A percentile compares a stretch with the other conserved stretches of the same genome.
Conservation (phyloP, 2,329 filamentous ascomycete genomes). For the Ascochyta clinopodiicola region DNA sequence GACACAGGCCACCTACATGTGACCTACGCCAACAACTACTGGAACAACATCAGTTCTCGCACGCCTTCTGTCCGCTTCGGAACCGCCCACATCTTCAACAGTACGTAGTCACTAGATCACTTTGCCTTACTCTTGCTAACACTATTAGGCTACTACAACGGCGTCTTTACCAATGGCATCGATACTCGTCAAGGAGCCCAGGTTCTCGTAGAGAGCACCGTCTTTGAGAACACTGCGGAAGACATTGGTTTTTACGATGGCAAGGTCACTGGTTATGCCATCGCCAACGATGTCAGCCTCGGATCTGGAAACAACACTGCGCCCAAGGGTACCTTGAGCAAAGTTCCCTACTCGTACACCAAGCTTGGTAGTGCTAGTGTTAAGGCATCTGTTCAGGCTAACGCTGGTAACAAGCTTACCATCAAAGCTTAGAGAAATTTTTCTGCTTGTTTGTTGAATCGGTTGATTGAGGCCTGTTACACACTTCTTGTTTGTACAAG, state of each 20-base stretch:
- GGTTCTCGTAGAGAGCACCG: constrained; percentile 52
- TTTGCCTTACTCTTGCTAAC: neutral
- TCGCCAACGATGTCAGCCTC: constrained; percentile 1
- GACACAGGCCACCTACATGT: constrained; percentile 68
- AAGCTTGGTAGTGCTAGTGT: constrained; percentile 8
- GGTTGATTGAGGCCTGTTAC: too few relatives aligned
- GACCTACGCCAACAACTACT: constrained; percentile 73
- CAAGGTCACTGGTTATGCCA: neutral
- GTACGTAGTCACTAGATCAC: neutral
- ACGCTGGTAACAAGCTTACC: constrained; percentile 5
- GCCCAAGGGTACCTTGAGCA: constrained; percentile 1
- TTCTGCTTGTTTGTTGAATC: too few relatives aligned
- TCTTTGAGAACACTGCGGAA: constrained; percentile 32
- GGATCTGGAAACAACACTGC: constrained; percentile 6
- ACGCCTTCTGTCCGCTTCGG: constrained; percentile 70
- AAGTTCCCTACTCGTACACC: constrained; percentile 7
- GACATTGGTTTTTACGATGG: constrained; percentile 5
- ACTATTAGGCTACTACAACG: constrained; percentile 42
- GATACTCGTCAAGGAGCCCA: constrained; percentile 53
- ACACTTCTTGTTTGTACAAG: too few relatives aligned
- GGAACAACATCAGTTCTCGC: constrained; percentile 68
- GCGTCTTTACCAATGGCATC: constrained; percentile 47
- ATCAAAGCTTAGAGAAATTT: neutral
- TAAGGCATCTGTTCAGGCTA: constrained; percentile 4
- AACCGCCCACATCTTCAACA: constrained; percentile 67